Base-by-base conservation (phyloP, 2,329 filamentous ascomycete species). In the Colletotrichum tropicicola region DNA sequence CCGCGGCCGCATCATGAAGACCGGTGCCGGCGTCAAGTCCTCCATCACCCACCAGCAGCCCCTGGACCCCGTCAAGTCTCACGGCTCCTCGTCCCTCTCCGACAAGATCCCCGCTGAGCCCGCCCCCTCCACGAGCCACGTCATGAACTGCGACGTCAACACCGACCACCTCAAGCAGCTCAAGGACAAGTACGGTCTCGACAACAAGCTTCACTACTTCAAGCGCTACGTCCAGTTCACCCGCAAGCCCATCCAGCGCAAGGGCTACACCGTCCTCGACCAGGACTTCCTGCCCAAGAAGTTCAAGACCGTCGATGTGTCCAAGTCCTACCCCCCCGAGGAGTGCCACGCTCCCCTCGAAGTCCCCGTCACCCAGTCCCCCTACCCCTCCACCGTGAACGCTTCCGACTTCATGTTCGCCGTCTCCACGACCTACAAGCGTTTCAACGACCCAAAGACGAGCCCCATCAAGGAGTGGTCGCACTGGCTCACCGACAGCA, bases 331-430 rank as follows among this genome's bases (percentile, higher is more conserved):
- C 54, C 69, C 72, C 6, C 69, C 77, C 23, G 79, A 83, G 59
- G 72, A 74, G 19, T 88, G 86, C 68, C 73, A 79, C 17, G 77
- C 80, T 56, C 84, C 86, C 0, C 76, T 88, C 15, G 77, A 84
- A 32, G 78, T 87, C 6, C 78, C 82, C 0, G 85, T 88, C 4
- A 73, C 85, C 7, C 77, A 78, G 47, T 88, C 86, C 0, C 80
- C 81, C 3, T 81, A 78, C 61, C 85, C 86, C 5, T 73, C 77
- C 3, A 81, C 80, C 1, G 85, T 82, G 59, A 84, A 88, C 64
- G 80, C 84, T 10, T 85, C 84, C 37, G 83, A 86, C 65, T 85
- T 87, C 73, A 83, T 88, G 73, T 88, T 88, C 66, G 85, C 85
- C 41, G 84, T 88, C 5, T 88, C 86, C 1, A 88, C 86, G 8